Conservation (phyloP, 495 filamentous ascomycete species). For the Hypomontagnella monticulosa region DNA sequence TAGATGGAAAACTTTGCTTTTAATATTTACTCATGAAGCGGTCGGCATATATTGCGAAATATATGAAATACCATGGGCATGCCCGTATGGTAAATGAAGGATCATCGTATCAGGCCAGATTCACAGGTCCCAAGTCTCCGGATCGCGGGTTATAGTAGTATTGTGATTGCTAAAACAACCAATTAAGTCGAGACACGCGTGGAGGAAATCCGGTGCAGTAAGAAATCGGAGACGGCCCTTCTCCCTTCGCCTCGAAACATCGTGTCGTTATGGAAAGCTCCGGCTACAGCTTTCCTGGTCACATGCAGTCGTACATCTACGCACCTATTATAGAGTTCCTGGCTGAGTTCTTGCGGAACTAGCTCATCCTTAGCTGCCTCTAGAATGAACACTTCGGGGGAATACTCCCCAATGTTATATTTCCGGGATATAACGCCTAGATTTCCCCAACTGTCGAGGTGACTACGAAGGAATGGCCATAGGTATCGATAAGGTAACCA, state of each 20-base stretch:
- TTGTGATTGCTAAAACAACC: background rate
- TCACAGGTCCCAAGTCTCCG: background rate
- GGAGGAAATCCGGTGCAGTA: slow-evolving; percentile 33
- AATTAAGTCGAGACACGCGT: slow-evolving; percentile 31
- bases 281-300: slow-evolving; percentile 47
- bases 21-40: too few relatives aligned
- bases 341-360: slow-evolving; percentile 67
- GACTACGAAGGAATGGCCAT: slow-evolving; percentile 60
- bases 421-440: slow-evolving; percentile 47
- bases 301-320: slow-evolving; percentile 52
- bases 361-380: slow-evolving; percentile 74
- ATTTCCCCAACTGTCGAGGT: slow-evolving; percentile 58
- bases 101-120: background rate
- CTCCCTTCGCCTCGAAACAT: slow-evolving; percentile 56
- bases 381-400: slow-evolving; percentile 64
- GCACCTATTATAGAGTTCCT: slow-evolving; percentile 57
- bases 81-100: background rate
- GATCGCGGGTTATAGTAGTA: slow-evolving; percentile 2
- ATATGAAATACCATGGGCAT: background rate
- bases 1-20: too few relatives aligned
- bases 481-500: slow-evolving; percentile 77
- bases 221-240: slow-evolving; percentile 50
- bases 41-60: background rate
- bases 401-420: slow-evolving; percentile 19
- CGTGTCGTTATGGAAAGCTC: slow-evolving; percentile 58